Percentiles rank a stretch among this genome's conserved stretches.
Evolutionary conservation across 306 rosid genomes (phyloP).

Genomic region (Acacia crassicarpa): DNA sequence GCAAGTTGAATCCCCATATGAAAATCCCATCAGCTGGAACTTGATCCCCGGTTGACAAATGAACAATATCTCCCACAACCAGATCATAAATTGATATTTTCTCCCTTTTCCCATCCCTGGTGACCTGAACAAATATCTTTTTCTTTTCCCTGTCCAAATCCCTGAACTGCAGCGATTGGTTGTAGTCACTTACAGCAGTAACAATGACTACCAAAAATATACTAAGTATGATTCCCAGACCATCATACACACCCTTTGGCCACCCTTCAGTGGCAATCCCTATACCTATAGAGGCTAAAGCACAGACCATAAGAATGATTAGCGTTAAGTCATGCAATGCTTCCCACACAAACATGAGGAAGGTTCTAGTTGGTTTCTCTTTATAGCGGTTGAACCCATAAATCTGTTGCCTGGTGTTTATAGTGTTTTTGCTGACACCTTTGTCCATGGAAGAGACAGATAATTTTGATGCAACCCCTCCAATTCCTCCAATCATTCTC

Average conservation of each 20-base stretch:
- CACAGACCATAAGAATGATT: slow-evolving; percentile 83
- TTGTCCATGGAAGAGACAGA: slow-evolving; percentile 44
- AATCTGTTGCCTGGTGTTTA: slow-evolving; percentile 62
- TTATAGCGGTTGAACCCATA: slow-evolving; percentile 76
- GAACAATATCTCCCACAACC: slow-evolving; percentile 90
- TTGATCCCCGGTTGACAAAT: slow-evolving; percentile 84
- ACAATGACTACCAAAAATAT: slow-evolving; percentile 77
- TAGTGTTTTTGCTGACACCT: slow-evolving; percentile 57
- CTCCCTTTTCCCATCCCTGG: slow-evolving; percentile 73
- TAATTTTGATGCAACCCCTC: slow-evolving; percentile 57
- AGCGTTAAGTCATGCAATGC: slow-evolving; percentile 89
- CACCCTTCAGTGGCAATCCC: slow-evolving; percentile 94
- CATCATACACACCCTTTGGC: slow-evolving; percentile 91
- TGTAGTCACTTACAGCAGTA: slow-evolving; percentile 89
- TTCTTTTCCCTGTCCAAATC: slow-evolving; percentile 87
- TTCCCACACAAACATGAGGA: slow-evolving; percentile 84
- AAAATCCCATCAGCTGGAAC: slow-evolving; percentile 96
- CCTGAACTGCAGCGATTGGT: slow-evolving; percentile 84
- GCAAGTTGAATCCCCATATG: slow-evolving; percentile 70
- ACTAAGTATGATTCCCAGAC: slow-evolving; percentile 85
- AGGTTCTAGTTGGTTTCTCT: slow-evolving; percentile 70
- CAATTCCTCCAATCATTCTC: slow-evolving; percentile 54
- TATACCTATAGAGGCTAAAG: slow-evolving; percentile 73
- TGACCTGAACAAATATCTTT: slow-evolving; percentile 80
- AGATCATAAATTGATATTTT: slow-evolving; percentile 74